phyloP scores from a whole-genome alignment of 2,329 filamentous ascomycete genomes.

The Talaromyces sp. region DNA sequence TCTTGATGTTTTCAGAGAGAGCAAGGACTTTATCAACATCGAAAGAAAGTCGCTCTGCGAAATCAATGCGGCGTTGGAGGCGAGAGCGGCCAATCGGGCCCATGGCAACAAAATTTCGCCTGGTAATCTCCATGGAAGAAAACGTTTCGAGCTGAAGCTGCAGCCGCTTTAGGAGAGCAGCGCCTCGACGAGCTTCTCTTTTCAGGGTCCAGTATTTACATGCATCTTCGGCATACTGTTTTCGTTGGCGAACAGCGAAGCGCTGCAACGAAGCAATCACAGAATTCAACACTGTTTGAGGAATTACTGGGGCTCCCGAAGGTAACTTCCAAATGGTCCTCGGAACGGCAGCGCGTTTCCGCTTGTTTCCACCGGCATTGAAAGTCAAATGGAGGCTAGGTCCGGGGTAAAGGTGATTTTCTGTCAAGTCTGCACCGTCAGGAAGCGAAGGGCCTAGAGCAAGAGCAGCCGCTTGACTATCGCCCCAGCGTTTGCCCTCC shows the following conservation, averaged over 20 bases:
- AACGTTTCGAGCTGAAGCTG: slow-evolving; percentile 95
- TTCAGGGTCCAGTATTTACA: slow-evolving; percentile 99
- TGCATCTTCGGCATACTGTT: slow-evolving; percentile 86
- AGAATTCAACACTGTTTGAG: slow-evolving; percentile 77
- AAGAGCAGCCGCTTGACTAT: slow-evolving; percentile 77
- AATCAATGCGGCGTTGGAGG: slow-evolving; percentile 77
- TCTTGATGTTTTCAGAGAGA: slow-evolving; percentile 65
- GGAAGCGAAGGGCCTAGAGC: slow-evolving; percentile 68
- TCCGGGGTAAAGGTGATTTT: slow-evolving; percentile 36
- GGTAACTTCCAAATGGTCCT: slow-evolving; percentile 86
- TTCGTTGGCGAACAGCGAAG: slow-evolving; percentile 79
- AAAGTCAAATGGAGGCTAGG: slow-evolving; percentile 48
- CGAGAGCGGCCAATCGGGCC: slow-evolving; percentile 74
- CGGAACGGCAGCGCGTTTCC: slow-evolving; percentile 47
- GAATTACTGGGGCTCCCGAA: slow-evolving; percentile 91
- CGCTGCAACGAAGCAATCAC: slow-evolving; percentile 78
- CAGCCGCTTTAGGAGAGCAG: slow-evolving; percentile 83
- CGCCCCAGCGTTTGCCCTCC: slow-evolving; percentile 85
- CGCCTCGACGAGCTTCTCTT: slow-evolving; percentile 83
- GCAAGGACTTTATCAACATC: slow-evolving; percentile 73
- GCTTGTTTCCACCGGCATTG: slow-evolving; percentile 54
- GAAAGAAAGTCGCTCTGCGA: slow-evolving; percentile 59
- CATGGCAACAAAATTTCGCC: slow-evolving; percentile 94
- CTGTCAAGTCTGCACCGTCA: slow-evolving; percentile 44
- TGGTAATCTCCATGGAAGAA: slow-evolving; percentile 93